Evolutionary conservation across 1,284 basidiomycete species (phyloP), one percentile per base, ranked within the genome.

Genomic region (Nidula niveotomentosa): DNA sequence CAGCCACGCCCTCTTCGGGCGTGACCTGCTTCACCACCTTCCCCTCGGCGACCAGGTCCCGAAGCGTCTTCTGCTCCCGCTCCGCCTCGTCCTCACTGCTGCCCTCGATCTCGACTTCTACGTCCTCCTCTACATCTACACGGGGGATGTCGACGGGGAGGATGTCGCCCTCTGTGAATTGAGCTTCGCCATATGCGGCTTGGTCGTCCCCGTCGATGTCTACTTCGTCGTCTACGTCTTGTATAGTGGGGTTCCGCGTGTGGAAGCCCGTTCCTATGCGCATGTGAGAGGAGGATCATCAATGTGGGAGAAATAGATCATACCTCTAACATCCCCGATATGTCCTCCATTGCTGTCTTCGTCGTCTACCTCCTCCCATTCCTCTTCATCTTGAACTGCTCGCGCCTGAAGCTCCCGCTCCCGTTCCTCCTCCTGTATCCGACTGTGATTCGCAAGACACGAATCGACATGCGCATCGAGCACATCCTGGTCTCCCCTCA

Each of bases 201-300:
- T 84, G 79, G 61, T 91, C 90, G 54, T 89, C 88, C 2, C 90
- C 90, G 58, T 91, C 90, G 6, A 92, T 75, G 58, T 92, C 90
- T 7, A 91, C 75, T 35, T 90, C 89, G 23, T 88, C 88, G 13
- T 92, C 90, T 1, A 89, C 77, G 58, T 91, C 89, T 56, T 79
- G 73, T 15, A 79, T 73, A 15, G 76, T 68, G 7, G 68, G 71
- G 60, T 83, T 75, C 37, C 86, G 81, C 10, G 84, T 77, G 57
- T 84, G 77, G 65, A 91, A 89, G 9, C 90, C 90, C 30, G 80
- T 79, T 6, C 85, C 84, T 83, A 56, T 37, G 10, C 23, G 30
- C 43, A 8, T 36, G 52, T 34, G 53, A 51, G 44, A 30, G 30
- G 30, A 5, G 30, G 30, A 30, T 49, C 33, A 36, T 35, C 44